A percentile compares a stretch with the other conserved stretches of the same genome.
Evolutionary conservation across 1,284 basidiomycete genomes (phyloP).

Genomic region (Pseudozyma sp.): DNA sequence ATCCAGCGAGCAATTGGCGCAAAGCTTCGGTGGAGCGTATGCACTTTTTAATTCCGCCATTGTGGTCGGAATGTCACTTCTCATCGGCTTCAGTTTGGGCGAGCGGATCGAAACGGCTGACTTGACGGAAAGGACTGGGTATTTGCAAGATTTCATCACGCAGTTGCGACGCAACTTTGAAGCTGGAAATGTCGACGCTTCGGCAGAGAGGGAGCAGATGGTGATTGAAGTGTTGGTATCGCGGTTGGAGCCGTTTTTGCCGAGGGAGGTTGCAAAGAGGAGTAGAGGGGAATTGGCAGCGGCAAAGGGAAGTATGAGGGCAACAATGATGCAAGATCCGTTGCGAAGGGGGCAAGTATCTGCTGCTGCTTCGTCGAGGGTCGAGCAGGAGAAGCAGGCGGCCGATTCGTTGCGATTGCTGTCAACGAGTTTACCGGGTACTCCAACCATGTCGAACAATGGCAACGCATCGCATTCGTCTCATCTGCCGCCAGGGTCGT

Average conservation of each 20-base stretch:
- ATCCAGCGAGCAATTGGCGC: constrained; percentile 41
- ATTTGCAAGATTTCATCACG: constrained; percentile 47
- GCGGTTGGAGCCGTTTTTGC: constrained; percentile 45
- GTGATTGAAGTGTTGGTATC: constrained; percentile 49
- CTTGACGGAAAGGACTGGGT: constrained; percentile 44
- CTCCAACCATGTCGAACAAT: constrained; percentile 37
- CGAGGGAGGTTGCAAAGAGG: constrained; percentile 28
- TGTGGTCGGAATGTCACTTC: constrained; percentile 47
- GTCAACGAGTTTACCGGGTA: constrained; percentile 34
- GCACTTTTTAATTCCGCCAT: constrained; percentile 54
- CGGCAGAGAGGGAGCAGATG: constrained; percentile 49
- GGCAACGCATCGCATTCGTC: not conserved
- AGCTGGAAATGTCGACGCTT: constrained; percentile 48
- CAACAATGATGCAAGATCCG: constrained; percentile 44
- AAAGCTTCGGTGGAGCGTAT: constrained; percentile 49
- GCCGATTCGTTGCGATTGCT: constrained; percentile 42
- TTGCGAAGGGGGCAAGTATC: constrained; percentile 11
- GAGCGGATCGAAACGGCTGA: constrained; percentile 38
- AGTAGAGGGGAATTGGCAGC: constrained; percentile 41
- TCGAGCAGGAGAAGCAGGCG: constrained; percentile 47
- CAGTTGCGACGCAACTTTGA: constrained; percentile 46
- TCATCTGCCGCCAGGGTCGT: not conserved
- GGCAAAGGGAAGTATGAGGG: constrained; percentile 45
- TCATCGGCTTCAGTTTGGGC: constrained; percentile 44
- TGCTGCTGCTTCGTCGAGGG: constrained; percentile 14